Evolutionary conservation across 1,139 yeast genomes (phyloP).

Genomic region (Kodamaea ohmeri): DNA sequence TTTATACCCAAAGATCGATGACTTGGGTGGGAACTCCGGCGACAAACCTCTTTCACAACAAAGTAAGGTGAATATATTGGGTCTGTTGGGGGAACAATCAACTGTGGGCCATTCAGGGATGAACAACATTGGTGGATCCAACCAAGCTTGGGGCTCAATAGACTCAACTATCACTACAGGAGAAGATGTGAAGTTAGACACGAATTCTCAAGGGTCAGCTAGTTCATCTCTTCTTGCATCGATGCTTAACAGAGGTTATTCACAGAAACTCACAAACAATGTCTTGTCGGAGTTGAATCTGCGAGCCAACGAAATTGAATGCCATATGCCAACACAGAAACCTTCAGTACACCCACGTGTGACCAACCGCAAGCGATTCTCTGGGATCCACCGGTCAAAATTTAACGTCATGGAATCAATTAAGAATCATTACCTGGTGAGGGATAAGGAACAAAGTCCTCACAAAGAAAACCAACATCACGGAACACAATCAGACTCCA

Average conservation of each 20-base stretch:
- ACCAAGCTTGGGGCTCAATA: neutral
- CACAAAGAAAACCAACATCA: neutral
- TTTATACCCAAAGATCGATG: constrained; percentile 7
- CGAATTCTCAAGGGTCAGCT: neutral
- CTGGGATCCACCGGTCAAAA: constrained; percentile 33
- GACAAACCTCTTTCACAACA: constrained; percentile 1
- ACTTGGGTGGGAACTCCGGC: neutral
- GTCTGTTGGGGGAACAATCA: neutral
- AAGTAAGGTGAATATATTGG: constrained; percentile 1
- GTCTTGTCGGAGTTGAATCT: constrained; percentile 41
- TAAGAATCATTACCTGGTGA: constrained; percentile 38
- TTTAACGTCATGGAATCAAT: constrained; percentile 45
- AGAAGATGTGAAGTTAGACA: too few species aligned
- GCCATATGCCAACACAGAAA: constrained; percentile 7
- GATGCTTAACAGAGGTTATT: constrained; percentile 43
- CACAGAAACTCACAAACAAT: constrained; percentile 38
- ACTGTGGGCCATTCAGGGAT: neutral
- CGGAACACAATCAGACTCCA: constrained; percentile 16
- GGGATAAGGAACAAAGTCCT: constrained; percentile 1
- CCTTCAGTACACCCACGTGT: constrained; percentile 17
- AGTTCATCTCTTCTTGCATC: constrained; percentile 6
- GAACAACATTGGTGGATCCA: neutral
- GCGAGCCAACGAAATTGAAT: constrained; percentile 32
- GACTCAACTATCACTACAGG: neutral
- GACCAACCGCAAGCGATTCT: constrained; percentile 28